Evolutionary conservation across 1,284 basidiomycete genomes (phyloP).

Genomic region (Vanrija pseudolonga): DNA sequence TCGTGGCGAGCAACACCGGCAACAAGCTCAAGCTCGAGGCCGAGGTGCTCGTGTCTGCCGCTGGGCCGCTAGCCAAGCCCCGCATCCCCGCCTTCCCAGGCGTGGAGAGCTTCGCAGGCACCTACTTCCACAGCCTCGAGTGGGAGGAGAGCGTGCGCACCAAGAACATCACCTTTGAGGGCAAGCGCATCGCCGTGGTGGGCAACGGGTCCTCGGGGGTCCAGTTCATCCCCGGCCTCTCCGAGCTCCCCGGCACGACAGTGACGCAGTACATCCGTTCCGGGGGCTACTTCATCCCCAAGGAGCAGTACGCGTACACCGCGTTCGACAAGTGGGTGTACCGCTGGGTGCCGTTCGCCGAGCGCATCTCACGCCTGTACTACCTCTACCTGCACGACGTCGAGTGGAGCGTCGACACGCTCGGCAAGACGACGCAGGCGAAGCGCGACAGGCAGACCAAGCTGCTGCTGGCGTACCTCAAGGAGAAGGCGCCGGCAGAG

Average conservation of each 20-base stretch:
- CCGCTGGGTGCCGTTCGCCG: slow-evolving; percentile 8
- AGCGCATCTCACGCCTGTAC: background rate
- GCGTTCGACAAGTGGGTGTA: slow-evolving; percentile 8
- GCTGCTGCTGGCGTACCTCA: slow-evolving; percentile 3
- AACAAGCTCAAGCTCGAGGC: slow-evolving; percentile 4
- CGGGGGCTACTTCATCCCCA: slow-evolving; percentile 10
- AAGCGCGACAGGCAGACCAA: background rate
- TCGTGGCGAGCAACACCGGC: slow-evolving; percentile 5
- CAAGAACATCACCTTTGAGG: background rate
- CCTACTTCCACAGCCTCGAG: slow-evolving; percentile 37
- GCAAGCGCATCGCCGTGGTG: slow-evolving; percentile 4
- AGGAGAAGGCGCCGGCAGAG: slow-evolving; percentile 7
- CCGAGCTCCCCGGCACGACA: background rate
- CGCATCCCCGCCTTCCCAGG: slow-evolving; percentile 39
- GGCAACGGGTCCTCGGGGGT: slow-evolving; percentile 8
- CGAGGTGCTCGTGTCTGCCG: slow-evolving; percentile 29
- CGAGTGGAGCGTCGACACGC: background rate
- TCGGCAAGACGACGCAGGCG: background rate
- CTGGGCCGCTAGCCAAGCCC: slow-evolving; percentile 27
- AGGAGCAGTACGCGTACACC: slow-evolving; percentile 5
- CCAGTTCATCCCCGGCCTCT: slow-evolving; percentile 9
- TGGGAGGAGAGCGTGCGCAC: slow-evolving; percentile 29
- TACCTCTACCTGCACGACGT: slow-evolving; percentile 3
- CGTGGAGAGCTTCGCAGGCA: slow-evolving; percentile 37
- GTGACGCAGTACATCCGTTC: slow-evolving; percentile 15